Base-by-base conservation (phyloP, 2,329 filamentous ascomycete genomes). In the Lasiodiplodia hormozganensis region DNA sequence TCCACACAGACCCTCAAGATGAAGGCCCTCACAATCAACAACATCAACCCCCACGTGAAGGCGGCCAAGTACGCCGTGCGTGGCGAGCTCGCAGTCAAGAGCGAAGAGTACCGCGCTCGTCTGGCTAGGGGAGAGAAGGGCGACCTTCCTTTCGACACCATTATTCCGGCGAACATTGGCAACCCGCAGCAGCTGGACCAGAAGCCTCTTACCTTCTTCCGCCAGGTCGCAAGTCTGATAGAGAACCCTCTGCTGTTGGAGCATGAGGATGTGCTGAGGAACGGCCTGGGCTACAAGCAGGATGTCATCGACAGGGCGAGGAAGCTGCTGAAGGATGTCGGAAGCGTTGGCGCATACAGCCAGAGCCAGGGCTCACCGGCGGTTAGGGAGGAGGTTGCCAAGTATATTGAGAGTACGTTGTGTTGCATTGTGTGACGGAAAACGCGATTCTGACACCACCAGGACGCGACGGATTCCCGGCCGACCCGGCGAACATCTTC, bases 121-220 rank as follows among this genome's bases (percentile, higher is more conserved):
- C 85, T 97, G 70, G 80, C 80, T 69, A 84, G 86, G 70, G 83
- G 85, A 72, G 86, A 88, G 71, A 88, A 87, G 74, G 85, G 82
- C 80, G 78, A 82, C 76, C 86, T 98, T 62, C 95, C 96, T 60
- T 99, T 99, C 81, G 86, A 92, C 75, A 87, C 93, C 70, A 90
- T 99, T 81, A 95, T 99, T 83, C 94, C 92, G 71, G 96, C 96
- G 82, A 99, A 99, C 84, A 99, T 99, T 77, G 96, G 96, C 78
- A 99, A 99, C 85, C 96, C 96, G 4, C 96, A 99, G 83, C 96
- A 99, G 83, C 89, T 99, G 71, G 96, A 97, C 83, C 96, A 99
- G 87, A 96, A 98, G 86, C 96, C 96, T 76, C 95, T 99, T 76
- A 99, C 96, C 74, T 99, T 97, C 86, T 97, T 99, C 89, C 90